Conservation (phyloP, 1,139 yeast species). For the Kurtzmaniella quercitrusa region DNA sequence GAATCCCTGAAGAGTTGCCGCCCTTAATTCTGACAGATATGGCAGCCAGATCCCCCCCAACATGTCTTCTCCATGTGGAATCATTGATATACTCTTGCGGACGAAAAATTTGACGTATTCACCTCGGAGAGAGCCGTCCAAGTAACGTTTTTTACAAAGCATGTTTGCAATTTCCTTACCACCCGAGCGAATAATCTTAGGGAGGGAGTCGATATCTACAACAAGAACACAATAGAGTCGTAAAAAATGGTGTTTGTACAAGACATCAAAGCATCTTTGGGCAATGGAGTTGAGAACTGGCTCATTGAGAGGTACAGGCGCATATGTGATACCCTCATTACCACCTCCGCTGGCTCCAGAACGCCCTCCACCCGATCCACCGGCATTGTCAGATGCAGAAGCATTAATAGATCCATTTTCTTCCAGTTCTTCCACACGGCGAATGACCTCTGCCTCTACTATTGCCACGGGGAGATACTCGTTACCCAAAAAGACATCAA, state of each 20-base stretch:
- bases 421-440: conserved; percentile 23
- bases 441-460: conserved; percentile 77
- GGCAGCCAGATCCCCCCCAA: conserved; percentile 86
- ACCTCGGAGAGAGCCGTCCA: conserved; percentile 71
- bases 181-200: conserved; percentile 80
- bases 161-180: conserved; percentile 90
- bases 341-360: conserved; percentile 7
- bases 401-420: conserved; percentile 10
- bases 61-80: conserved; percentile 77
- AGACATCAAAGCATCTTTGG: conserved; percentile 64
- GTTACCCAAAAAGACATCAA: conserved; percentile 79
- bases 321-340: conserved; percentile 12
- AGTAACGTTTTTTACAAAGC: conserved; percentile 78
- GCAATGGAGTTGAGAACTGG: conserved; percentile 69
- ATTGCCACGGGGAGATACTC: conserved; percentile 86
- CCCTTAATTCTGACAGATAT: conserved; percentile 56
- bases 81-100: conserved; percentile 58
- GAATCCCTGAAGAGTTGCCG: conserved; percentile 39
- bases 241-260: conserved; percentile 68
- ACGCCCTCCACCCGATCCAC: conserved; percentile 12
- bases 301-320: conserved; percentile 47
- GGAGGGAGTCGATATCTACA: conserved; percentile 77
- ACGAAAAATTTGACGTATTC: conserved; percentile 80
- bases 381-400: conserved; percentile 13
- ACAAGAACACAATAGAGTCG: conserved; percentile 79